Evolutionary conservation across 1,284 basidiomycete species (phyloP).

Genomic region (Rhodotorula mucilaginosa): DNA sequence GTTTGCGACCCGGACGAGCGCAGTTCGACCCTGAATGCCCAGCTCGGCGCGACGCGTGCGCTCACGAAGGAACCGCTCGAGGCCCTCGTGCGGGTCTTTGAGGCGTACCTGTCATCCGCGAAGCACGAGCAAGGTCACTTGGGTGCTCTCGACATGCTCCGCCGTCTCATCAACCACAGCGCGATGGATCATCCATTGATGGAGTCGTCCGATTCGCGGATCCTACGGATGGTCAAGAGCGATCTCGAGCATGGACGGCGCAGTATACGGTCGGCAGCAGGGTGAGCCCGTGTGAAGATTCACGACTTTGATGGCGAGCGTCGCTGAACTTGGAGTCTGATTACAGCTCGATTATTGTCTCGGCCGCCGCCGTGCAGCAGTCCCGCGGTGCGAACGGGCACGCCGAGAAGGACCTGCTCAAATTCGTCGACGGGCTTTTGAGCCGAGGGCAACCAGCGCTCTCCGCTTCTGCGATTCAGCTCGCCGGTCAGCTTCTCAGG

Average conservation of each 20-base stretch:
- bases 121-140: constrained; percentile 14
- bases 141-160: constrained; percentile 5
- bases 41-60: not conserved
- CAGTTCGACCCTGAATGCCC: not conserved
- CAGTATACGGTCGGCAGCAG: constrained; percentile 21
- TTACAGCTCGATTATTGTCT: constrained; percentile 18
- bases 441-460: not conserved
- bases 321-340: too few species aligned
- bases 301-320: not conserved
- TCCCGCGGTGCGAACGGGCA: not conserved
- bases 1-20: constrained; percentile 19
- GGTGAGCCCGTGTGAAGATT: constrained; percentile 4
- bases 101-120: not conserved
- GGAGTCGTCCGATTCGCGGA: too few species aligned
- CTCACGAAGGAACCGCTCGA: constrained; percentile 22
- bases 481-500: constrained; percentile 26
- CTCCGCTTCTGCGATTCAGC: constrained; percentile 15
- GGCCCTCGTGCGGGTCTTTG: not conserved
- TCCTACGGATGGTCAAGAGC: not conserved
- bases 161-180: constrained; percentile 18
- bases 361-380: constrained; percentile 17
- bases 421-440: constrained; percentile 11
- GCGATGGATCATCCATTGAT: not conserved
- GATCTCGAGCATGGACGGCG: constrained; percentile 17
- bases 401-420: constrained; percentile 9